These are phyloP conservation scores for Linum tenue DNA, from an alignment of 345 rosid species.

Conservation along the genomic window DNA sequence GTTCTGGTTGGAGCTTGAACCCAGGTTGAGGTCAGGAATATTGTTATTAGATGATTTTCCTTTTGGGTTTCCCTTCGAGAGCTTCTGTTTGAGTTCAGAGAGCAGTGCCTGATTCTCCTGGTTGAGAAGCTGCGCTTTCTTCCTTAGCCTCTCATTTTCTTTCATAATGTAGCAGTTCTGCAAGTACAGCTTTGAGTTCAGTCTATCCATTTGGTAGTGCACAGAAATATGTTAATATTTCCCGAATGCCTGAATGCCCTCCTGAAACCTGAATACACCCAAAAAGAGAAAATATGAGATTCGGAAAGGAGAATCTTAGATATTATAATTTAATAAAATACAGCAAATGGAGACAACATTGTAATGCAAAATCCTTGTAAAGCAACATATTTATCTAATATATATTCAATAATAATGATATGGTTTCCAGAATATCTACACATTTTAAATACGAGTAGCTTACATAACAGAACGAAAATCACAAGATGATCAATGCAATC, in stretches of 20 bases:
- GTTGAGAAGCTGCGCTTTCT: slow-evolving; percentile 95
- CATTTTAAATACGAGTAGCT: not conserved
- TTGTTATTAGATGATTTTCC: slow-evolving; percentile 20
- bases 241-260: slow-evolving; percentile 1
- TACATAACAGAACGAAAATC: not conserved
- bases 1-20: slow-evolving; percentile 32
- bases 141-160: slow-evolving; percentile 85
- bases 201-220: slow-evolving; percentile 50
- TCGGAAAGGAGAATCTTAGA: slow-evolving; percentile 8
- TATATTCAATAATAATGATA: not conserved
- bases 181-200: slow-evolving; percentile 80
- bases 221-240: not conserved
- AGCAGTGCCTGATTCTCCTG: slow-evolving; percentile 95
- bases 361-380: not conserved
- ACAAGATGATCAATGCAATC: not conserved
- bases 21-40: slow-evolving; percentile 37
- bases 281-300: not conserved
- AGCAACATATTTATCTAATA: not conserved
- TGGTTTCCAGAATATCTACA: not conserved
- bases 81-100: slow-evolving; percentile 73
- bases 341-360: slow-evolving; percentile 12
- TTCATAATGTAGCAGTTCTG: slow-evolving; percentile 83
- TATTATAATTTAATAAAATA: slow-evolving; percentile 18
- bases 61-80: slow-evolving; percentile 34
- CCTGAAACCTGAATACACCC: slow-evolving; percentile 13